These are phyloP conservation scores for Cladochytrium replicatum DNA, from an alignment of 192 early-diverging fungal genomes.

Conservation along the genomic window DNA sequence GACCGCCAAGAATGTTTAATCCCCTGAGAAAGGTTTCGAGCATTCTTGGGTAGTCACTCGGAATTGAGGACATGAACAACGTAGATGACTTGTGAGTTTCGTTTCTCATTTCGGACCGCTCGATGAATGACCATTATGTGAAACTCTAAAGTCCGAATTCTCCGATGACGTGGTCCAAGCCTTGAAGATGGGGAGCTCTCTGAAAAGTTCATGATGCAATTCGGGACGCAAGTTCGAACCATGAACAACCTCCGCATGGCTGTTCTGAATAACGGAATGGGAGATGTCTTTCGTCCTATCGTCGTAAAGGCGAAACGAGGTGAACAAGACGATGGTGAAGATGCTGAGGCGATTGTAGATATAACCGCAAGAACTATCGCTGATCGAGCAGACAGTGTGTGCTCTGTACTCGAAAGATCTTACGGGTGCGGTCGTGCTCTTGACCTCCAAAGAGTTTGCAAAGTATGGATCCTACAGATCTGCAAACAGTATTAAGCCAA, in stretches of 20 bases:
- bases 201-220: conserved; percentile 60
- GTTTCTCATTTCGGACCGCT: no score
- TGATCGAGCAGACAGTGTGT: conserved; percentile 53
- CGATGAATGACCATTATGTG: no score
- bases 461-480: conserved; percentile 40
- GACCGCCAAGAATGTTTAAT: no score
- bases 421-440: conserved; percentile 47
- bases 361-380: no score
- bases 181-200: conserved; percentile 34
- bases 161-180: background rate
- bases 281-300: conserved; percentile 34
- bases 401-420: conserved; percentile 54
- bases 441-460: conserved; percentile 38
- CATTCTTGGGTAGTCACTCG: background rate
- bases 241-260: conserved; percentile 59
- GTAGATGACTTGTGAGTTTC: background rate
- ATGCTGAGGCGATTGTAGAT: no score
- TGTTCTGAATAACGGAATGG: conserved; percentile 28
- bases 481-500: conserved; percentile 40
- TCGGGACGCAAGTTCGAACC: conserved; percentile 65
- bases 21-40: background rate
- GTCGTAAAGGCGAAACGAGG: conserved; percentile 32
- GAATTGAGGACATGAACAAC: conserved; percentile 6
- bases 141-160: no score
- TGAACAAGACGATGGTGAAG: no score